These are phyloP conservation scores for Penicillium herquei DNA, from an alignment of 495 filamentous ascomycete species.

Conservation along the genomic window DNA sequence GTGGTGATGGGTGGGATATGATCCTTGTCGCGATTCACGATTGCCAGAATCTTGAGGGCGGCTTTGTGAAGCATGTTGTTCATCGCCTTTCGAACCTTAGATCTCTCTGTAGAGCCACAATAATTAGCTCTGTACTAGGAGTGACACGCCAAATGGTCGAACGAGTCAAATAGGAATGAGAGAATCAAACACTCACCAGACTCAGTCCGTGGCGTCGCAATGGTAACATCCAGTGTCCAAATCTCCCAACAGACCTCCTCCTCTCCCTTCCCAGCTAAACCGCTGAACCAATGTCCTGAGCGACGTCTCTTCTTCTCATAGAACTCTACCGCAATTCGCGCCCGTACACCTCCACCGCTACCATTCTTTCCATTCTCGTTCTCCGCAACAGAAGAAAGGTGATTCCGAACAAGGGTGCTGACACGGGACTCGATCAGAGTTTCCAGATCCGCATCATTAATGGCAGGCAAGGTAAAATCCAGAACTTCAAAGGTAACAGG, in stretches of 20 bases:
- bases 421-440: conserved; percentile 89
- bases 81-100: conserved; percentile 84
- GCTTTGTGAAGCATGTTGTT: conserved; percentile 80
- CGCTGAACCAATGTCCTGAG: conserved; percentile 65
- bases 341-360: conserved; percentile 53
- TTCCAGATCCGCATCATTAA: conserved; percentile 86
- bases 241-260: conserved; percentile 97
- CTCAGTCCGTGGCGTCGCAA: conserved; percentile 85
- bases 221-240: conserved; percentile 89
- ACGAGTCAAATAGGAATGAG: no score
- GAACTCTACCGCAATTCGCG: conserved; percentile 85
- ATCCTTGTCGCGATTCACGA: conserved; percentile 85
- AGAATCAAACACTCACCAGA: conserved; percentile 55
- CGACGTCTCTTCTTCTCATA: conserved; percentile 89
- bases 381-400: conserved; percentile 45
- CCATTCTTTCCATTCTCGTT: conserved; percentile 49
- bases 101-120: conserved; percentile 64
- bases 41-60: conserved; percentile 80
- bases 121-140: no score
- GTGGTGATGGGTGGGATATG: conserved; percentile 98
- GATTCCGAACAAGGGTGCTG: conserved; percentile 66
- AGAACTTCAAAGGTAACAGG: conserved; percentile 89
- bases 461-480: conserved; percentile 84
- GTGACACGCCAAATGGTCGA: no score
- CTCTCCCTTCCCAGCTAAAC: conserved; percentile 60